Evolutionary conservation across 2,329 filamentous ascomycete genomes (phyloP), one percentile per base, ranked within the genome.

Genomic region (Fusarium zealandicum): DNA sequence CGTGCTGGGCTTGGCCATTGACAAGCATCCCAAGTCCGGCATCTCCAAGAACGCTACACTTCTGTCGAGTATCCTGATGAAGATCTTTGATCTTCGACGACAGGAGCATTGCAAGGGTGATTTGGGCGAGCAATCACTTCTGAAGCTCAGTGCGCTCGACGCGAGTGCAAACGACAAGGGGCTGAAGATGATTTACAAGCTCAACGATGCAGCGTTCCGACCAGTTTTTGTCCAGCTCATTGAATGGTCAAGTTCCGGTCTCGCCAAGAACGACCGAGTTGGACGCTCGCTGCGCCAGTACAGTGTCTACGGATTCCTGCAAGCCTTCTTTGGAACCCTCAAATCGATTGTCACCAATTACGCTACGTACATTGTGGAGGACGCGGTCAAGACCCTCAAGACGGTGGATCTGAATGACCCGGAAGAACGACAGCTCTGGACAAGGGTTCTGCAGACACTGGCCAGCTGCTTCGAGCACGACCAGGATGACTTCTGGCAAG

Each of bases 271-370:
- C 54, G 87, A 92, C 65, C 71, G 71, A 12, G 64, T 75, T 18
- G 87, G 86, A 45, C 82, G 79, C 57, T 74, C 81, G 3, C 75
- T 87, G 40, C 85, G 92, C 14, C 82, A 89, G 36, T 88, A 88
- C 57, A 91, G 88, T 57, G 83, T 96, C 61, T 97, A 92, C 77
- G 84, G 85, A 44, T 96, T 97, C 78, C 78, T 96, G 36, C 77
- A 85, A 31, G 77, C 82, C 12, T 93, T 98, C 75, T 96, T 96
- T 68, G 85, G 87, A 53, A 89, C 85, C 61, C 87, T 98, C 57
- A 95, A 95, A 82, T 95, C 92, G 7, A 93, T 98, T 51, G 92
- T 98, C 53, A 98, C 95, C 9, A 89, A 87, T 73, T 99, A 99
- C 72, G 88, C 91, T 2, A 89, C 87, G 56, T 96, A 96, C 70